Conservation (phyloP, 1,284 basidiomycete species). For the Leucoagaricus sp. region DNA sequence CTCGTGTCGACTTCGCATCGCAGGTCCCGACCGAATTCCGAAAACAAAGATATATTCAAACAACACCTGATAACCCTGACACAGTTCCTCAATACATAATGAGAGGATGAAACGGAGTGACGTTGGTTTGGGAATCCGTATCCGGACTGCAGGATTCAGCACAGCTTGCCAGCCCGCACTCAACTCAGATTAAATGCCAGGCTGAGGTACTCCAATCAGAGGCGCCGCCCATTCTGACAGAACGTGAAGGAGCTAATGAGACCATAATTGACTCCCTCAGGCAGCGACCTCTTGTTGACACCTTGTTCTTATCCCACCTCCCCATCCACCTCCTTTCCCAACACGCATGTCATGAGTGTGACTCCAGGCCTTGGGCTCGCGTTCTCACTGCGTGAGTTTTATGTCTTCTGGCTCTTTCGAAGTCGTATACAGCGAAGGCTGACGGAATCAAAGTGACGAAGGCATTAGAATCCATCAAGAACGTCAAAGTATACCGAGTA, state of each 20-base stretch:
- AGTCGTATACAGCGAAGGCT: too few relatives aligned
- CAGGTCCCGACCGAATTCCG: not conserved
- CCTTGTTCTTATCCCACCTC: too few relatives aligned
- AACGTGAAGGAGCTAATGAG: too few relatives aligned
- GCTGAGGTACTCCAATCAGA: too few relatives aligned
- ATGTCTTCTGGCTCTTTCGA: too few relatives aligned
- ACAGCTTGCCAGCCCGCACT: not conserved
- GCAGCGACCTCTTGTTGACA: too few relatives aligned
- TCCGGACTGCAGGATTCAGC: not conserved
- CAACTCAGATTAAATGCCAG: not conserved
- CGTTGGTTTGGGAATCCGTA: not conserved
- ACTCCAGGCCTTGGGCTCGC: conserved; percentile 42
- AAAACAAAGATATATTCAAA: too few relatives aligned
- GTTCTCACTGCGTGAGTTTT: conserved; percentile 32
- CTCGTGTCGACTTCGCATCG: not conserved
- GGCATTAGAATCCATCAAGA: conserved; percentile 29
- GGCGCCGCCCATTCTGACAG: too few relatives aligned
- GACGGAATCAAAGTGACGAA: conserved; percentile 23
- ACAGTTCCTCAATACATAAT: too few relatives aligned
- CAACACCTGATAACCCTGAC: not conserved
- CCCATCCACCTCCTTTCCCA: conserved; percentile 34
- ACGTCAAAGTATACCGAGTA: conserved; percentile 41
- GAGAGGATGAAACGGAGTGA: too few relatives aligned
- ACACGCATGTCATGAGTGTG: conserved; percentile 50
- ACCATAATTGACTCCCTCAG: too few relatives aligned